Evolutionary conservation across 2,329 filamentous ascomycete genomes (phyloP).

Genomic region (Scedosporium apiospermum): DNA sequence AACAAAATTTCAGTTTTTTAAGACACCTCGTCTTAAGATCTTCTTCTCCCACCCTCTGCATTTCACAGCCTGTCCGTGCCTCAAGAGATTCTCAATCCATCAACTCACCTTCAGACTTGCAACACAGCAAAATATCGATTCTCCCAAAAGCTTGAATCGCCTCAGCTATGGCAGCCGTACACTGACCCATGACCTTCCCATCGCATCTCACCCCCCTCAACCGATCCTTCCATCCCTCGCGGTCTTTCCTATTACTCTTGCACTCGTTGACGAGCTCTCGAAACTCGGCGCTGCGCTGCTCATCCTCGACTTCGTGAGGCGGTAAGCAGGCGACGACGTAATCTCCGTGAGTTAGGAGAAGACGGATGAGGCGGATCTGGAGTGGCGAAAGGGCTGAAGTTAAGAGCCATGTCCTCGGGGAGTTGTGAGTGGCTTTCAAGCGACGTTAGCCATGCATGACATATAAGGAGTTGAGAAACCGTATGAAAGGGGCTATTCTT

Average conservation of each 20-base stretch:
- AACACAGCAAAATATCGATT: conserved; percentile 85
- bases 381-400: conserved; percentile 81
- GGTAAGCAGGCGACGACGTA: conserved; percentile 79
- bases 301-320: conserved; percentile 68
- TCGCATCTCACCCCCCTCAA: conserved; percentile 58
- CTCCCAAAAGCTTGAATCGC: conserved; percentile 75
- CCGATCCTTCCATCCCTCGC: conserved; percentile 72
- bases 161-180: conserved; percentile 79
- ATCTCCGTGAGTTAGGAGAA: conserved; percentile 83
- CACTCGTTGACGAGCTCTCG: conserved; percentile 66
- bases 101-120: conserved; percentile 67
- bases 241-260: conserved; percentile 51
- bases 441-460: background rate
- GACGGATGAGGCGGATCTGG: conserved; percentile 69
- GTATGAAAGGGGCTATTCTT: background rate
- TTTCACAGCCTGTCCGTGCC: background rate
- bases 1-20: no score
- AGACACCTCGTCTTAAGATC: no score
- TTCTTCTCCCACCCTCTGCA: background rate
- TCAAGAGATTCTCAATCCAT: background rate
- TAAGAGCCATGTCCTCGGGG: conserved; percentile 85
- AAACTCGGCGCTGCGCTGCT: conserved; percentile 67
- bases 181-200: conserved; percentile 55
- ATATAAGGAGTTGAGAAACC: background rate
- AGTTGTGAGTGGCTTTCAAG: conserved; percentile 51